These are phyloP conservation scores for Podospora pseudocomata DNA, from an alignment of 495 filamentous ascomycete species.

Conservation along the genomic window DNA sequence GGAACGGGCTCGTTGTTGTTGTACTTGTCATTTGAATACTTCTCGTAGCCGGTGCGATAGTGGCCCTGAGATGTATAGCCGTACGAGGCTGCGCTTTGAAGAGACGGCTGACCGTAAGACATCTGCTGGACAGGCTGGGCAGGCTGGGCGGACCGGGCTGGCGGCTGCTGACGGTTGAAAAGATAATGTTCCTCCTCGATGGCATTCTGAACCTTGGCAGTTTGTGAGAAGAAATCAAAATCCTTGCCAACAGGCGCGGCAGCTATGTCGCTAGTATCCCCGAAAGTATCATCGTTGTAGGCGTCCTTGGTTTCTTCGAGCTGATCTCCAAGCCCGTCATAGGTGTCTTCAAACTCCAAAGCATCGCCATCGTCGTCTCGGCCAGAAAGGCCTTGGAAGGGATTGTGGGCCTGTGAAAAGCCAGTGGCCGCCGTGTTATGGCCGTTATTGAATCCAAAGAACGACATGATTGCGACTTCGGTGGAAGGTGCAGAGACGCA, in stretches of 20 bases:
- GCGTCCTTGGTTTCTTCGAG: constrained; percentile 90
- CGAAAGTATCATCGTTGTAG: constrained; percentile 99
- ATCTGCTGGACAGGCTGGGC: constrained; percentile 31
- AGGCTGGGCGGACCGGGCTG: constrained; percentile 35
- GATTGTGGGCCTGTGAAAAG: constrained; percentile 80
- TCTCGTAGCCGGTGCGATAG: constrained; percentile 78
- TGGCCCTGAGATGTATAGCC: constrained; percentile 43
- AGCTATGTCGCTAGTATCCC: constrained; percentile 41
- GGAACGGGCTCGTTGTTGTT: constrained; percentile 33
- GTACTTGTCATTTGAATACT: constrained; percentile 69
- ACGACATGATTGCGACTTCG: constrained; percentile 40
- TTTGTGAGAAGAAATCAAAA: constrained; percentile 95
- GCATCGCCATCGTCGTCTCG: constrained; percentile 74
- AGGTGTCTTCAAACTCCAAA: constrained; percentile 95
- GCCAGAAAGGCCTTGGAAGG: constrained; percentile 76
- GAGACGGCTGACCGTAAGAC: constrained; percentile 26
- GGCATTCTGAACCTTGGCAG: constrained; percentile 75
- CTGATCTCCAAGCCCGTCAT: constrained; percentile 90
- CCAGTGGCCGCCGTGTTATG: constrained; percentile 59
- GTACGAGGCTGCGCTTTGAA: constrained; percentile 30
- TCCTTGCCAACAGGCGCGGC: constrained; percentile 67
- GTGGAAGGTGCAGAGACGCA: background rate
- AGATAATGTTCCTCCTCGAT: constrained; percentile 87
- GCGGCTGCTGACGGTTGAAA: constrained; percentile 63
- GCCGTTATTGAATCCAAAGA: constrained; percentile 76